Evolutionary conservation across 352 stramenopile species (phyloP), one percentile per base, ranked within the genome.

Genomic region (Phytophthora aleatoria): DNA sequence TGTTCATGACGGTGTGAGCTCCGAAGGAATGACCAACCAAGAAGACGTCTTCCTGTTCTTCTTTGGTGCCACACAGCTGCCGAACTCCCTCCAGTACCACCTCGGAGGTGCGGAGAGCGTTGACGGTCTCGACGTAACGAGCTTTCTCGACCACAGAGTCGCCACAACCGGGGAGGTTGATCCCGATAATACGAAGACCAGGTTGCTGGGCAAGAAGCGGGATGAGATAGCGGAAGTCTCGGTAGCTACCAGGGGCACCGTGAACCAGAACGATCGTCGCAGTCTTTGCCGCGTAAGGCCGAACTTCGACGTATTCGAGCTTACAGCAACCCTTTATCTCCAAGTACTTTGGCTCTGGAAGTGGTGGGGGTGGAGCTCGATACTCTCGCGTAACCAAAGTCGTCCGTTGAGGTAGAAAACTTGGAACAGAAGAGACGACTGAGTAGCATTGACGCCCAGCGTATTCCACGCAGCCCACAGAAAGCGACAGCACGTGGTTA

Each of bases 11-110:
- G 0, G 71, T 59, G 27, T 87, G 78, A 1, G 61, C 71, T 6
- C 75, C 75, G 27, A 83, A 84, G 6, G 73, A 86, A 61, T 81
- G 74, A 2, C 72, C 74, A 3, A 84, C 55, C 20, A 82, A 42
- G 43, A 85, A 81, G 2, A 77, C 50, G 6, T 71, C 57, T 24
- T 57, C 54, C 7, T 54, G 30, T 20, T 15, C 20, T 16, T 50
- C 16, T 5, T 58, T 50, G 2, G 16, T n/a, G n/a, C 27, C 50
- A 55, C 74, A 80, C 2, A 85, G 41, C 15, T 64, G 45, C 5
- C 58, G 33, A 12, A 84, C 42, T 10, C 61, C 76, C 16, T 70
- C 48, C 3, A 83, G 38, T 27, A 61, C 64, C 33, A 80, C 30
- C 12, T 54, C 56, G 5, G 73, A 71, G 1, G 64, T 60, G 3